Base-by-base conservation (phyloP, 2,329 filamentous ascomycete genomes). In the Fusarium sp. region DNA sequence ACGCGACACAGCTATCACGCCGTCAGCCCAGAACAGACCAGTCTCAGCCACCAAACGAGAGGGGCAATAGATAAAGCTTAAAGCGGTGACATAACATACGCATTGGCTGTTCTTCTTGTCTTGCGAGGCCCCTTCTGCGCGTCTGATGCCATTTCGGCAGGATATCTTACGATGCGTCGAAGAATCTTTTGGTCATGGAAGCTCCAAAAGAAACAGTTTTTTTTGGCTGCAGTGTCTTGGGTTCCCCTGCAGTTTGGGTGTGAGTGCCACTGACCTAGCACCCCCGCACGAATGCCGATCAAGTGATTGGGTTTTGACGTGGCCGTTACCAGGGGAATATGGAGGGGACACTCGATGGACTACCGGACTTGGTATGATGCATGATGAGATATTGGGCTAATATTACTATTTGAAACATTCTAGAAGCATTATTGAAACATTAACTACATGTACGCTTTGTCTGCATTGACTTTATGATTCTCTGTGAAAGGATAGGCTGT, bases 81-180 rank as follows among this genome's bases (percentile, higher is more conserved):
- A 53, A 30, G 9, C n/a, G 12, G 23, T 30, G 8, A 9, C 50
- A 71, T 75, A 2, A 47, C 47, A 12, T 58, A 79, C 78, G 78
- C 78, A 52, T 79, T 79, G 30, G 78, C 77, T 44, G 78, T 79
- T 49, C 78, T 73, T 58, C 74, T 76, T 30, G 60, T 62, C 40
- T 75, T 76, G 35, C 74, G 74, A 44, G 73, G 63, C 21, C 71
- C 65, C 25, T 21, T 62, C 21, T 70, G 69, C 13, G 54, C 46
- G 18, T 60, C 64, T 30, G 62, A 63, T 15, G 64, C 71, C 74
- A 76, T 75, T 21, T 18, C 21, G 28, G 19, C 21, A 30, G 37
- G 21, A 52, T 50, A 43, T 66, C 49, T 66, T 54, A 35, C 32
- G 38, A 65, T 53, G 37, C n/a, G 23, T 40, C 33, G 40, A 49